Conservation (phyloP, 23 red algal species). For the Gracilaria domingensis region DNA sequence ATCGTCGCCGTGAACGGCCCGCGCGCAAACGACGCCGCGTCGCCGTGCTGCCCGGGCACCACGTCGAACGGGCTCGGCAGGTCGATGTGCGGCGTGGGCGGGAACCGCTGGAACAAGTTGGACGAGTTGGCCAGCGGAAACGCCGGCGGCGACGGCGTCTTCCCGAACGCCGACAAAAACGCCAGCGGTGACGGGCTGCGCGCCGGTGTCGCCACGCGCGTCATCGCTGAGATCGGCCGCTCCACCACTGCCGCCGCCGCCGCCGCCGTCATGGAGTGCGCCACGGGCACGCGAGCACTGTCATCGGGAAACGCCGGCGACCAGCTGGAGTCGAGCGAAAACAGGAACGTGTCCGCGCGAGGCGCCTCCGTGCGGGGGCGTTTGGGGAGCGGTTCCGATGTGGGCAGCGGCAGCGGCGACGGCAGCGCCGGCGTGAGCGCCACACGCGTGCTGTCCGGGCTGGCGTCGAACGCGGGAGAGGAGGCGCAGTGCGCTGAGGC, state of each 20-base stretch:
- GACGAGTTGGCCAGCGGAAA: background rate
- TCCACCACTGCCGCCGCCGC: constrained; percentile 10
- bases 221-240: constrained; percentile 26
- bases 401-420: constrained; percentile 20
- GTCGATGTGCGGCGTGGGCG: constrained; percentile 16
- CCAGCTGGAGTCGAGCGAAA: constrained; percentile 3
- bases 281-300: background rate
- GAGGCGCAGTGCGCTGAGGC: background rate
- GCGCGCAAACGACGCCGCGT: background rate
- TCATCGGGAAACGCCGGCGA: background rate
- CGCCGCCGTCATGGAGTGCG: background rate
- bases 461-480: constrained; percentile 13
- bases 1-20: background rate
- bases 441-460: constrained; percentile 21
- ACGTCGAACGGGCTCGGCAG: constrained; percentile 11
- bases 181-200: constrained; percentile 48
- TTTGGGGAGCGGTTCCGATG: constrained; percentile 2
- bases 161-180: constrained; percentile 21
- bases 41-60: background rate
- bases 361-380: constrained; percentile 4
- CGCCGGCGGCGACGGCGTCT: constrained; percentile 12
- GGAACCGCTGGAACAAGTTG: constrained; percentile 24
- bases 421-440: constrained; percentile 29
- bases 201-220: background rate
- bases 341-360: background rate